A percentile compares a stretch with the other conserved stretches of the same genome.
Evolutionary conservation across 2,329 filamentous ascomycete genomes (phyloP).

Genomic region (Metarhizium robertsii): DNA sequence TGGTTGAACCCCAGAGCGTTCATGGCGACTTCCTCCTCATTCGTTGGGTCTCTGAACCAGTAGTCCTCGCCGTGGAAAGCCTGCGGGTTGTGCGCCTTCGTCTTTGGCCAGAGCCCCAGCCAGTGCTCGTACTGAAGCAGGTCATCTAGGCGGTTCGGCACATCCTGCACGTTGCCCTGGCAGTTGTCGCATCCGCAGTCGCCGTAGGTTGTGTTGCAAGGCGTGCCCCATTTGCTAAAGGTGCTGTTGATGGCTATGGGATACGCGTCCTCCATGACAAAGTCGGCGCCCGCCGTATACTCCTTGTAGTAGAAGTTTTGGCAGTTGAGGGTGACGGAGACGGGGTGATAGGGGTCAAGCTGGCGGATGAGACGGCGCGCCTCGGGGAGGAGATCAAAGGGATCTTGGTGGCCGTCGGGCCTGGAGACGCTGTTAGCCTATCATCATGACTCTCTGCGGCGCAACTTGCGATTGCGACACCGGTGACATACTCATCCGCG

Average conservation of each 20-base stretch:
- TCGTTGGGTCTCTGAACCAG: conserved; percentile 35
- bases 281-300: conserved; percentile 46
- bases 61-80: conserved; percentile 38
- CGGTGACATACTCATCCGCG: conserved; percentile 30
- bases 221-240: conserved; percentile 45
- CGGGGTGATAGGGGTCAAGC: conserved; percentile 52
- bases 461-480: too few relatives aligned
- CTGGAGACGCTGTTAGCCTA: conserved; percentile 10
- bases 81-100: conserved; percentile 36
- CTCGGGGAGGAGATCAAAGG: conserved; percentile 34
- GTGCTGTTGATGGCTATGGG: conserved; percentile 48
- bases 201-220: conserved; percentile 49
- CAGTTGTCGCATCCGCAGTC: conserved; percentile 57
- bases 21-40: conserved; percentile 35
- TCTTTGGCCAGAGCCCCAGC: conserved; percentile 33
- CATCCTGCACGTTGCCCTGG: conserved; percentile 40
- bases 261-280: conserved; percentile 52
- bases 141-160: conserved; percentile 31
- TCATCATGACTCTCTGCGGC: too few relatives aligned
- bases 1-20: conserved; percentile 34
- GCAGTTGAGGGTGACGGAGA: conserved; percentile 51
- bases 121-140: conserved; percentile 27
- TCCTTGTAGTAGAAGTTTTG: conserved; percentile 49
- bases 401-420: conserved; percentile 47
- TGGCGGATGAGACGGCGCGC: conserved; percentile 34